phyloP scores from a whole-genome alignment of 768 basidiomycete genomes.

The Rubroboletus pulcherrimus region DNA sequence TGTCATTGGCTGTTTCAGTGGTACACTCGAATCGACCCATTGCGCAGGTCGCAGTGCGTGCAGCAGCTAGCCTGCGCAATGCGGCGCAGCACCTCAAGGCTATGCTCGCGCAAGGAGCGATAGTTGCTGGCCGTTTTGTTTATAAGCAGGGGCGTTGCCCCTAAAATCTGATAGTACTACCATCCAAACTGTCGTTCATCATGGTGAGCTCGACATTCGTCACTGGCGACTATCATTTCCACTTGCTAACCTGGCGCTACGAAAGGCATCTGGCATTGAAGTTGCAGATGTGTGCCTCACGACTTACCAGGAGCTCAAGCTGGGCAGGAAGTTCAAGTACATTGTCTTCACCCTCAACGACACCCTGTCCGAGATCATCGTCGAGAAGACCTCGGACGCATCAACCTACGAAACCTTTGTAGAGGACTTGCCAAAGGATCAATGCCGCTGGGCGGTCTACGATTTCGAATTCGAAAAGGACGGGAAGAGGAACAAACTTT shows the following conservation, averaged over 20 bases:
- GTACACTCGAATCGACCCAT: neutral
- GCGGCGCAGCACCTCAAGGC: slow-evolving; percentile 10
- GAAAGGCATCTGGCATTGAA: slow-evolving; percentile 37
- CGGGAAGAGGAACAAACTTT: slow-evolving; percentile 79
- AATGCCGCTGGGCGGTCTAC: slow-evolving; percentile 89
- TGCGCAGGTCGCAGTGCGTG: slow-evolving; percentile 1
- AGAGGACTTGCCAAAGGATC: slow-evolving; percentile 62
- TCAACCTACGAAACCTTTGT: slow-evolving; percentile 71
- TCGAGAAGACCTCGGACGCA: slow-evolving; percentile 57
- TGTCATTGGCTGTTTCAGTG: neutral
- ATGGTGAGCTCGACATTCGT: slow-evolving; percentile 24
- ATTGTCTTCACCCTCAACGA: slow-evolving; percentile 72
- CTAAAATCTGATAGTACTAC: slow-evolving; percentile 3
- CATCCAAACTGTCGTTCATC: neutral
- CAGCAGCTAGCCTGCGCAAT: neutral
- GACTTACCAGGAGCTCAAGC: slow-evolving; percentile 22
- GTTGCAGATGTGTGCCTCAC: slow-evolving; percentile 52
- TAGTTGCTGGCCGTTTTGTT: slow-evolving; percentile 1
- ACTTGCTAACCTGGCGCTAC: neutral
- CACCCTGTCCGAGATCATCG: slow-evolving; percentile 67
- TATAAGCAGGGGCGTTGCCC: slow-evolving; percentile 13
- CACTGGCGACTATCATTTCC: neutral
- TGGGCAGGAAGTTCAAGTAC: slow-evolving; percentile 63
- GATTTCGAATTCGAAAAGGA: slow-evolving; percentile 82
- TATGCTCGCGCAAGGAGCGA: neutral